phyloP scores from a whole-genome alignment of 139 green algal species.

The Chlamydomonas sp. region DNA sequence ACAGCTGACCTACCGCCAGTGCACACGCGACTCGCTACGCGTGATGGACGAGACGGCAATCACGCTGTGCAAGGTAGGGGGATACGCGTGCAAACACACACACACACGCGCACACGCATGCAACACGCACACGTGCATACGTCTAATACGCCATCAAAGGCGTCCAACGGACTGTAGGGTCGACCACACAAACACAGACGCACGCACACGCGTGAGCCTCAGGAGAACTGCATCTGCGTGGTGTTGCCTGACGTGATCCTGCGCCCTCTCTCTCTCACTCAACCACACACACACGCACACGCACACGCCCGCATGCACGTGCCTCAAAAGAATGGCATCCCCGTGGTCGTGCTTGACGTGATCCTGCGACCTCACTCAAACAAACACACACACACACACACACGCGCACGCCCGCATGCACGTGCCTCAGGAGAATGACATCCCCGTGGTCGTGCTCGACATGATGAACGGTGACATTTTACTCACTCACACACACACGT shows the following conservation, averaged over 20 bases:
- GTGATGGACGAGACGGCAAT: conserved; percentile 77
- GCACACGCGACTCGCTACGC: conserved; percentile 7
- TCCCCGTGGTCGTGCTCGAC: conserved; percentile 92
- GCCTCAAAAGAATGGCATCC: conserved; percentile 86
- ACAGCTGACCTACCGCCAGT: conserved; percentile 36
- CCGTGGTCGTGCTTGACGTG: conserved; percentile 89
- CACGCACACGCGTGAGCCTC: neutral
- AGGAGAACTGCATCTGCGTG: too few species aligned
- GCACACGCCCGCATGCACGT: neutral
- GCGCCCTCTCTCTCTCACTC: neutral
- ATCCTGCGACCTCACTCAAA: conserved; percentile 58
- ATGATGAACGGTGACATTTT: conserved; percentile 63
- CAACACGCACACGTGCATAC: neutral
- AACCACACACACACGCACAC: neutral
- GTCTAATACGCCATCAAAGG: neutral
- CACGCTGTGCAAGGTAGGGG: conserved; percentile 78
- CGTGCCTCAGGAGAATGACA: conserved; percentile 77
- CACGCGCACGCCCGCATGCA: neutral
- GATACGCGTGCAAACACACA: too few species aligned
- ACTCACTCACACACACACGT: too few species aligned
- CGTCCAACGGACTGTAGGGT: neutral
- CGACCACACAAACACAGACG: neutral
- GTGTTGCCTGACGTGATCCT: neutral
- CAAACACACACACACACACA: too few species aligned
- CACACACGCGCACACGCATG: too few species aligned